Base-by-base conservation (phyloP, 495 filamentous ascomycete species). In the Annulohypoxylon bovei region DNA sequence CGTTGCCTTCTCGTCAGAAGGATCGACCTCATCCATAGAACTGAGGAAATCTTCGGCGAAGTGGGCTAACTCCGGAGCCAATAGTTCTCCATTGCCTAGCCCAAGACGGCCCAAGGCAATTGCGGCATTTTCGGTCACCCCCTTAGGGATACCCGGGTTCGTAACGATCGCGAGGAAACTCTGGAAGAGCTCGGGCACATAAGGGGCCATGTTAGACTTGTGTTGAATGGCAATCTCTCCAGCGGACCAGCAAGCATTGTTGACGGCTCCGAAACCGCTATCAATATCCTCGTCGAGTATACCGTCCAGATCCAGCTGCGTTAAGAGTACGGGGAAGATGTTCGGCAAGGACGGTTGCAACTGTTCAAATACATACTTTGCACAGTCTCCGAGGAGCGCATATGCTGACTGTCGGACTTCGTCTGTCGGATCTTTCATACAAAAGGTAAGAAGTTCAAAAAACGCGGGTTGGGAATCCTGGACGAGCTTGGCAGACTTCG, bases 231-330 rank as follows among this genome's bases (percentile, higher is more conserved):
- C 90, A 62, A 99, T 96, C 81, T 99, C 95, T 16, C 95, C 95
- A 22, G 89, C 91, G 30, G 94, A 95, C 95, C 95, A 99, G 82
- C 96, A 98, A 28, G 95, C 94, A 76, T 99, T 99, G 85, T 98
- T 99, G 62, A 98, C 86, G 16, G 97, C 95, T 46, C 91, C 91
- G 78, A 97, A 98, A 6, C 90, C 89, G 6, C 88, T 92, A 22
- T 90, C 86, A 27, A 90, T 85, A 63, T 93, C 91, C 52, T 93
- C 90, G 55, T 92, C 88, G 6, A 88, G 79, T 47, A 93, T 88
- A 52, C 87, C 81, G 62, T 93, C 91, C 46, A 98, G 81, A 72
- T 98, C 94, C 32, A 99, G 84, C 71, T 97, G 93, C 62, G 89
- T 87, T 72, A 97, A 86, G n/a, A 98, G 82, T 7, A 92, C 86